phyloP scores from a whole-genome alignment of 108 stramenopile species.

The Poteriospumella lacustris region DNA sequence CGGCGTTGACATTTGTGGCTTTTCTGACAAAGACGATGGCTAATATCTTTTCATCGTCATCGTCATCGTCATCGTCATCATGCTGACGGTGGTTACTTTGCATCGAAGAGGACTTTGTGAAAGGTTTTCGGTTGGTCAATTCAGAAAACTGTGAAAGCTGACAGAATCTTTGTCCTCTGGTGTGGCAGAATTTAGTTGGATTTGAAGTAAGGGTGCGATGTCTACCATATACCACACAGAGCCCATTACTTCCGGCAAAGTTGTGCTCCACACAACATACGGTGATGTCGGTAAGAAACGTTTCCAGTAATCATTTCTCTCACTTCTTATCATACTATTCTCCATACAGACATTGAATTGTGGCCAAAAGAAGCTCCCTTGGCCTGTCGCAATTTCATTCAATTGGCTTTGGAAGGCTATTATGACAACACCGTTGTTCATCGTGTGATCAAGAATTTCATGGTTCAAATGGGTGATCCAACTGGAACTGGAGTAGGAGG shows the following conservation, averaged over 20 bases:
- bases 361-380: constrained; percentile 83
- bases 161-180: no score
- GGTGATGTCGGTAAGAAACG: constrained; percentile 60
- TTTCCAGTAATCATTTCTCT: background rate
- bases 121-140: no score
- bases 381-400: constrained; percentile 77
- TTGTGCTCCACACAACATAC: constrained; percentile 79
- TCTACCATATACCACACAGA: constrained; percentile 85
- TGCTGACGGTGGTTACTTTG: no score
- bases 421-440: constrained; percentile 58
- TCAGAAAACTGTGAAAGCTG: no score
- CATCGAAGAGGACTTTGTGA: no score
- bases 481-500: constrained; percentile 58
- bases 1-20: no score
- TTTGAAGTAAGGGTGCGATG: constrained; percentile 60
- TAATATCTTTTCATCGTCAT: no score
- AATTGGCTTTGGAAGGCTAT: constrained; percentile 80
- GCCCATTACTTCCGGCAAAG: constrained; percentile 65
- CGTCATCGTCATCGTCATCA: no score
- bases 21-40: no score
- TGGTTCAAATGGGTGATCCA: constrained; percentile 75
- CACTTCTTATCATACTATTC: background rate
- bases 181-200: no score
- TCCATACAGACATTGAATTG: constrained; percentile 63
- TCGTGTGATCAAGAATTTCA: constrained; percentile 73